phyloP scores from a whole-genome alignment of 2,329 filamentous ascomycete species.

The Colletotrichum graminicola region DNA sequence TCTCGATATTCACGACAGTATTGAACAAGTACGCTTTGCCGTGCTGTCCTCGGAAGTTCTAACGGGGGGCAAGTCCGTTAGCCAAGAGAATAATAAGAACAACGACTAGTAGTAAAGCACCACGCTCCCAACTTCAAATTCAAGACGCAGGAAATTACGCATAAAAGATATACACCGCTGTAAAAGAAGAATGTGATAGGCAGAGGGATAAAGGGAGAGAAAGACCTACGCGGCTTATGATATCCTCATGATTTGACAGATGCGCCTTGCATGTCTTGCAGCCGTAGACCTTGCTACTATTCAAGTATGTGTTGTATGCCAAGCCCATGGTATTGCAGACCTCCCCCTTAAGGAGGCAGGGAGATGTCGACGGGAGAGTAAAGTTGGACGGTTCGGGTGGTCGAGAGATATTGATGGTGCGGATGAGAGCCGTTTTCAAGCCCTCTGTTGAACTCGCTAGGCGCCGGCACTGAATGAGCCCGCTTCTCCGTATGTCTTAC shows the following conservation, averaged over 20 bases:
- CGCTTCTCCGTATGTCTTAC: background rate
- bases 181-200: background rate
- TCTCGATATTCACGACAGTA: slow-evolving; percentile 89
- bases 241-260: slow-evolving; percentile 93
- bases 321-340: slow-evolving; percentile 77
- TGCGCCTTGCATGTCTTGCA: slow-evolving; percentile 97
- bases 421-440: background rate
- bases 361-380: background rate
- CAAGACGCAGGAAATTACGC: slow-evolving; percentile 18
- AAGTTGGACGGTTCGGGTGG: background rate
- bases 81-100: background rate
- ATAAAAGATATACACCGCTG: background rate
- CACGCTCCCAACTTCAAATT: background rate
- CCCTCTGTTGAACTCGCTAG: background rate
- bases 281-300: slow-evolving; percentile 87
- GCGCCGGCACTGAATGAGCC: background rate
- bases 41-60: slow-evolving; percentile 99
- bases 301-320: slow-evolving; percentile 91
- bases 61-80: slow-evolving; percentile 29
- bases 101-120: background rate
- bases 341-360: slow-evolving; percentile 14
- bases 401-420: background rate
- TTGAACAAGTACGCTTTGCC: slow-evolving; percentile 98
- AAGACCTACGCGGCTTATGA: slow-evolving; percentile 85
- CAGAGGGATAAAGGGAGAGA: background rate